Percentiles rank a stretch among this genome's conserved stretches.
phyloP scores from a whole-genome alignment of 805 yeast genomes.

The Candida succiphila region DNA sequence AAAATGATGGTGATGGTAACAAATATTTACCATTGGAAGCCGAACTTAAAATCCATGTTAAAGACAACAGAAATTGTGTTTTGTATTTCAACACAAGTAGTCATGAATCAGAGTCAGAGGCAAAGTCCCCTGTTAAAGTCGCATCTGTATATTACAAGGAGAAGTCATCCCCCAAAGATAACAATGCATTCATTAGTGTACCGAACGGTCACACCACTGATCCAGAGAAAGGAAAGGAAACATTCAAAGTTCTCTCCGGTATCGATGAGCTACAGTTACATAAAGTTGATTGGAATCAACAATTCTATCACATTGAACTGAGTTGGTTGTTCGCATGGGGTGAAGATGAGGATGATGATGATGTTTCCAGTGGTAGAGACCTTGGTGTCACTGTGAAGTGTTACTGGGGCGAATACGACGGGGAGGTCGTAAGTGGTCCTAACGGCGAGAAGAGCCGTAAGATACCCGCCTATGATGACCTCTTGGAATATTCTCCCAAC shows the following conservation, averaged over 20 bases:
- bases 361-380: conserved; percentile 6
- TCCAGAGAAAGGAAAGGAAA: conserved; percentile 17
- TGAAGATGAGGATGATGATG: conserved; percentile 26
- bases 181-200: conserved; percentile 6
- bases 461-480: conserved; percentile 65
- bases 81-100: conserved; percentile 45
- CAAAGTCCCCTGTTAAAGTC: conserved; percentile 53
- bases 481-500: conserved; percentile 56
- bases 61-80: conserved; percentile 56
- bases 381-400: conserved; percentile 57
- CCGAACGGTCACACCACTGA: conserved; percentile 39
- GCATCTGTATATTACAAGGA: conserved; percentile 36
- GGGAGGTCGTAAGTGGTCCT: conserved; percentile 28
- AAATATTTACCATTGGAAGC: conserved; percentile 60
- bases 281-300: conserved; percentile 49
- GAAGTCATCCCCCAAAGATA: conserved; percentile 3
- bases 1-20: conserved; percentile 17
- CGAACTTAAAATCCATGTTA: conserved; percentile 45
- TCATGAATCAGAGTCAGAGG: conserved; percentile 24
- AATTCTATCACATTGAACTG: conserved; percentile 47
- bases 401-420: conserved; percentile 70
- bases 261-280: conserved; percentile 56
- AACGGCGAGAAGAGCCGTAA: conserved; percentile 26
- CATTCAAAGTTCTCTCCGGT: conserved; percentile 48
- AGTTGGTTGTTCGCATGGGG: conserved; percentile 59